phyloP scores from a whole-genome alignment of 2,329 filamentous ascomycete genomes.

The Stagonosporopsis rhizophila region DNA sequence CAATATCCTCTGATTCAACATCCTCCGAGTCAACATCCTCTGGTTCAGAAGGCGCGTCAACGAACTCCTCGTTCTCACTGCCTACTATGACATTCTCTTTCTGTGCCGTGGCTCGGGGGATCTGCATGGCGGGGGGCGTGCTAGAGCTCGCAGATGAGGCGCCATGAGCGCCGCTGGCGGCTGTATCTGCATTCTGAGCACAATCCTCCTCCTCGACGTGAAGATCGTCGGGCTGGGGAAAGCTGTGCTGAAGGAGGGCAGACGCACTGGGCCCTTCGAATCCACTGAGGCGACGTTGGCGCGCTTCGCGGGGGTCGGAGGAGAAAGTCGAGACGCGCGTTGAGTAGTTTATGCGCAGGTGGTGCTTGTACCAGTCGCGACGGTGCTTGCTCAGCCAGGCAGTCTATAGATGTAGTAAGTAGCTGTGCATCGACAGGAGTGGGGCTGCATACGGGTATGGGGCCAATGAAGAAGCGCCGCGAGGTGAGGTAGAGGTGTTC shows the following conservation, averaged over 20 bases:
- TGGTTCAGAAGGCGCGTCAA: constrained; percentile 44
- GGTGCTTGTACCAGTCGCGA: constrained; percentile 67
- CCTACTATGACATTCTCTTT: constrained; percentile 30
- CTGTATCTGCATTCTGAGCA: constrained; percentile 11
- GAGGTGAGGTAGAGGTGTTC: constrained; percentile 68
- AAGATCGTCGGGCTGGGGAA: constrained; percentile 51
- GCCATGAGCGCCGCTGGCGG: constrained; percentile 23
- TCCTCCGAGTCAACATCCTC: constrained; percentile 34
- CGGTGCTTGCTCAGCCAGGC: constrained; percentile 70
- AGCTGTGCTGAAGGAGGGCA: constrained; percentile 50
- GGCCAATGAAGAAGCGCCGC: constrained; percentile 69
- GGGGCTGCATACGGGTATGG: constrained; percentile 58
- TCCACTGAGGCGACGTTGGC: constrained; percentile 53
- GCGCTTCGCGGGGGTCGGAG: constrained; percentile 54
- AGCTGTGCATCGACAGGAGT: constrained; percentile 3
- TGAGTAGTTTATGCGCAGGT: constrained; percentile 54
- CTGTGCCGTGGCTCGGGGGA: constrained; percentile 38
- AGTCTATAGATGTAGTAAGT: constrained; percentile 46
- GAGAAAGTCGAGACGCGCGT: constrained; percentile 60
- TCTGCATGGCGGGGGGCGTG: constrained; percentile 37
- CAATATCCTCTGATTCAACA: constrained; percentile 39
- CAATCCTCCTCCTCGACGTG: constrained; percentile 39
- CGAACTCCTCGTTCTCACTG: constrained; percentile 32
- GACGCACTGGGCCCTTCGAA: constrained; percentile 51
- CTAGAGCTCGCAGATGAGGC: constrained; percentile 27